Evolutionary conservation across 345 rosid species (phyloP), one percentile per base, ranked within the genome.

Genomic region (Anacardium occidentale): DNA sequence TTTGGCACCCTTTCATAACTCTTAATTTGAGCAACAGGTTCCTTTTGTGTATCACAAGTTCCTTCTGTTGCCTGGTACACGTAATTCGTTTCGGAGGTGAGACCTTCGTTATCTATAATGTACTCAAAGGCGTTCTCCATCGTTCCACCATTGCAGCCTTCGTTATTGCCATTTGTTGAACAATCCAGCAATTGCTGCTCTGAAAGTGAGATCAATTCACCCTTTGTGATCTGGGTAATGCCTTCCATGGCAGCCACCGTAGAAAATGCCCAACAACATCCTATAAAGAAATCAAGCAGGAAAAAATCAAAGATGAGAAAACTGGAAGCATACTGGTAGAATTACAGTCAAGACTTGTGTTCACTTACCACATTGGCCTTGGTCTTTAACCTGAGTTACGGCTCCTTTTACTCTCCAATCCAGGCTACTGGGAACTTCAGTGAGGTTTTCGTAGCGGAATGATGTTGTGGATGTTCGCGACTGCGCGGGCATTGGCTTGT

Each of bases 251-350:
- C 90, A 37, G 86, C 92, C 25, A 86, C 86, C 3, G 88, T 84
- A 20, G 92, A 83, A 83, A 92, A 92, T 44, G 96, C 94, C 98
- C 98, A 90, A 29, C 91, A 90, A 65, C 86, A 77, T 66, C 81
- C 94, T 87, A 45, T 10, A 45, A 18, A 40, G 6, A 12, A 50
- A 66, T 10, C 11, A 7, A 60, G 51, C 29, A 58, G 29, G 29
- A 14, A 22, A 2, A 56, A 56, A 1, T n/a, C 5, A 56, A 22
- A 22, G 2, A 56, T 21, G 12, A 11, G 13, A 4, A 21, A 3
- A 22, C 11, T 22, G 34, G 13, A 57, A 57, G 24, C 34, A 10
- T 8, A 22, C 14, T n/a, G n/a, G 10, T 53, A 53, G 25, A 53
- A 9, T n/a, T 53, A n/a, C n/a, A n/a, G n/a, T n/a, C n/a, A 2